Evolutionary conservation across 1,284 basidiomycete genomes (phyloP).

Genomic region (Trichosporon faecale): DNA sequence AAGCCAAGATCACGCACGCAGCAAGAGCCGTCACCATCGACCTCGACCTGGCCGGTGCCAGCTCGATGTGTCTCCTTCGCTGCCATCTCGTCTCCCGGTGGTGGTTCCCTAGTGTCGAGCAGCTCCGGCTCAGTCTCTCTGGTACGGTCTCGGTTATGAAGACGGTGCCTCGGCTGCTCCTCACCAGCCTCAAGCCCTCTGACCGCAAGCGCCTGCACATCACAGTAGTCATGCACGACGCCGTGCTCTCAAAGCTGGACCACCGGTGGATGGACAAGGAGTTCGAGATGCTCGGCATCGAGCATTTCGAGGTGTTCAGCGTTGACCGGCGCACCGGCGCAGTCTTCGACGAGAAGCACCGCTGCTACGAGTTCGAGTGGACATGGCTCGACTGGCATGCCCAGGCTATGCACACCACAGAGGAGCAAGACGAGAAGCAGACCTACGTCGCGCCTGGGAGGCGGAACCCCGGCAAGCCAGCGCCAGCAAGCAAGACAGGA

Average conservation of each 20-base stretch:
- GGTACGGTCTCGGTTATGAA: not conserved
- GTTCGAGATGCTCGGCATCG: not conserved
- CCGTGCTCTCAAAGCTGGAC: not conserved
- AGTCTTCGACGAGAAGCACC: not conserved
- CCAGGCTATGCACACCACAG: too few species aligned
- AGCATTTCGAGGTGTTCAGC: not conserved
- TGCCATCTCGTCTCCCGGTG: not conserved
- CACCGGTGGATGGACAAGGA: not conserved
- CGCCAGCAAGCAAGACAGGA: too few species aligned
- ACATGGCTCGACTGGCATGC: not conserved
- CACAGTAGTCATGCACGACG: not conserved
- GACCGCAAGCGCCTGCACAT: not conserved
- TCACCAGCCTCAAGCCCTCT: not conserved
- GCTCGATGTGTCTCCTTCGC: not conserved
- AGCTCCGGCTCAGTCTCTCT: not conserved
- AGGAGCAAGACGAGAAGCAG: too few species aligned
- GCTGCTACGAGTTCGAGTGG: not conserved
- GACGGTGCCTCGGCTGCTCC: not conserved
- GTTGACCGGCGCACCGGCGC: not conserved
- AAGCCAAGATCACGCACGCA: not conserved
- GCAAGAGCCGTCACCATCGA: not conserved
- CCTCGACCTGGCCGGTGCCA: not conserved
- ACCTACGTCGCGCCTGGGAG: too few species aligned
- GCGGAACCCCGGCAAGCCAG: too few species aligned
- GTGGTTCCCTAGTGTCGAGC: not conserved